These are phyloP conservation scores for Trichomonas gallinae DNA, from an alignment of 208 protist species.

Conservation along the genomic window DNA sequence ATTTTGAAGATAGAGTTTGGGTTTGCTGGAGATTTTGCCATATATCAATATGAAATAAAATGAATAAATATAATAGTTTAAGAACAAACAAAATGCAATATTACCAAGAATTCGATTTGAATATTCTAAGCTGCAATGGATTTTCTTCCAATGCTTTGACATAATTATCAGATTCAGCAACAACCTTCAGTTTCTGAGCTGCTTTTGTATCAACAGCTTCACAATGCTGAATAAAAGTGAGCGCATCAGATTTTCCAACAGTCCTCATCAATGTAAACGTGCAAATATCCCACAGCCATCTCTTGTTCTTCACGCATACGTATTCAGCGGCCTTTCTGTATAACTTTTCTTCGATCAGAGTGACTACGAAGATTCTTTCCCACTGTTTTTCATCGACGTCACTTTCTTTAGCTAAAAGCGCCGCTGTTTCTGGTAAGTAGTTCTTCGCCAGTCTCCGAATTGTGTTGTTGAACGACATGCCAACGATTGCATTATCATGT, in stretches of 20 bases:
- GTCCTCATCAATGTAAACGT: background rate
- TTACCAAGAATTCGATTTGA: background rate
- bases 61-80: no score
- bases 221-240: background rate
- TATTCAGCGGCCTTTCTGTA: background rate
- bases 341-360: background rate
- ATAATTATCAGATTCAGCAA: background rate
- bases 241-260: background rate
- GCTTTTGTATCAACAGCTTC: background rate
- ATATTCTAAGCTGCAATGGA: background rate
- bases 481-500: background rate
- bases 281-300: background rate
- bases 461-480: background rate
- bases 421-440: background rate
- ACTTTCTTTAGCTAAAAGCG: background rate
- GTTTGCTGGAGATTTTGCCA: no score
- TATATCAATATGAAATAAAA: no score
- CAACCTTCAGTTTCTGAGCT: background rate
- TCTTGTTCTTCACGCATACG: background rate
- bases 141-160: background rate
- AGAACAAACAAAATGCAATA: background rate
- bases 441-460: background rate
- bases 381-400: background rate
- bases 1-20: no score
- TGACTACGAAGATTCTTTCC: background rate